Percentiles rank a stretch among this genome's conserved stretches.
Conservation (phyloP, 441 rosid species). For the Adansonia gregorii region DNA sequence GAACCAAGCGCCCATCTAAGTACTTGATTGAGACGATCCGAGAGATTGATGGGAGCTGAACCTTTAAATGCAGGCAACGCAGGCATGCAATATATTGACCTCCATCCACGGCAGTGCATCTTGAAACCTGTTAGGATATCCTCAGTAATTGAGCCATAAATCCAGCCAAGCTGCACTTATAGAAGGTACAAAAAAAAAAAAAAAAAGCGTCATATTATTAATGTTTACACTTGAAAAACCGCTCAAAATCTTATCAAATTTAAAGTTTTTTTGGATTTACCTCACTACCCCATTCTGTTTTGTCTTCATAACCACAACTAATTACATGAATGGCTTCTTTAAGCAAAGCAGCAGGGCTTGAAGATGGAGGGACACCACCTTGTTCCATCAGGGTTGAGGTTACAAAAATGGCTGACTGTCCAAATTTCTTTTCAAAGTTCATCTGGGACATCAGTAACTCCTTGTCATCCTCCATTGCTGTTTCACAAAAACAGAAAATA, state of each 20-base stretch:
- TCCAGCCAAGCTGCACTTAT: conserved; percentile 81
- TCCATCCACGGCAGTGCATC: conserved; percentile 97
- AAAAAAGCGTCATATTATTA: conserved; percentile 24
- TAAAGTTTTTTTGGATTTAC: conserved; percentile 36
- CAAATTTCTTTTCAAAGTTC: conserved; percentile 73
- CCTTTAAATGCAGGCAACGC: conserved; percentile 83
- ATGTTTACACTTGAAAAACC: conserved; percentile 18
- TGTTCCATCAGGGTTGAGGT: conserved; percentile 75
- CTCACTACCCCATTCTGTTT: conserved; percentile 79
- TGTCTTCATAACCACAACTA: conserved; percentile 77
- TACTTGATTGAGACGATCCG: conserved; percentile 92
- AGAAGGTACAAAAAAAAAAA: conserved; percentile 12
- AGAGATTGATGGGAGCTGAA: conserved; percentile 90
- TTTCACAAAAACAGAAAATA: background rate
- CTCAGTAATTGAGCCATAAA: conserved; percentile 94
- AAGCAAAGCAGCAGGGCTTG: conserved; percentile 72
- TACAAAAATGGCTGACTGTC: conserved; percentile 68
- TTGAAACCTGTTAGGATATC: conserved; percentile 95
- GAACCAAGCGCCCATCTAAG: conserved; percentile 99
- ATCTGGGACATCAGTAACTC: conserved; percentile 67
- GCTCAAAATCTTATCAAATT: background rate
- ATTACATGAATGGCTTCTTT: conserved; percentile 83
- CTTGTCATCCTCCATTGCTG: conserved; percentile 59
- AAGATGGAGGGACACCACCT: conserved; percentile 83
- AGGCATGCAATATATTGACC: conserved; percentile 95